Conservation (phyloP, 768 basidiomycete species). For the Daedalea quercina region DNA sequence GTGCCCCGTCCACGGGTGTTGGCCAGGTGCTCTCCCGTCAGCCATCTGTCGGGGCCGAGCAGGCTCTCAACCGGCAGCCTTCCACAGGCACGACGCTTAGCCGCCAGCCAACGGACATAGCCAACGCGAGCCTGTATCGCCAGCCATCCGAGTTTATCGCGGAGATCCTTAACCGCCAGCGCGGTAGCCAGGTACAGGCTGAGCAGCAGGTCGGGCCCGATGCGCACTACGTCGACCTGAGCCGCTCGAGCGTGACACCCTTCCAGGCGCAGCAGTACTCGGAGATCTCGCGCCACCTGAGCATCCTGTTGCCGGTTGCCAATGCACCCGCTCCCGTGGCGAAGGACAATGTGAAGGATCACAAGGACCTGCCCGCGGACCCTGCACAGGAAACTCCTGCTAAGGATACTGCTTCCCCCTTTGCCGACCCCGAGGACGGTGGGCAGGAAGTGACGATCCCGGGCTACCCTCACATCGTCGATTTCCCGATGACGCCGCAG, state of each 20-base stretch:
- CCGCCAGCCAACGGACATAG: background rate
- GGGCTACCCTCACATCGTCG: background rate
- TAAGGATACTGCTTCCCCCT: slow-evolving; percentile 22
- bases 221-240: slow-evolving; percentile 56
- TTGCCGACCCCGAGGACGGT: slow-evolving; percentile 16
- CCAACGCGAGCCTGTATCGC: background rate
- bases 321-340: background rate
- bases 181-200: background rate
- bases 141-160: slow-evolving; percentile 3
- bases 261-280: slow-evolving; percentile 72
- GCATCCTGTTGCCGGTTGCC: slow-evolving; percentile 15
- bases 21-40: slow-evolving; percentile 9
- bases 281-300: slow-evolving; percentile 57
- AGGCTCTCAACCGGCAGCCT: background rate
- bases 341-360: too few species aligned
- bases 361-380: background rate
- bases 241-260: slow-evolving; percentile 63
- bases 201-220: slow-evolving; percentile 3
- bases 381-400: slow-evolving; percentile 4
- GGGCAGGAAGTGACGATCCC: slow-evolving; percentile 3
- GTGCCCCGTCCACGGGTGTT: background rate
- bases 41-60: slow-evolving; percentile 9
- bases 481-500: slow-evolving; percentile 16
- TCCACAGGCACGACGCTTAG: background rate
- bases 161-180: background rate